Base-by-base conservation (phyloP, 345 rosid genomes). In the Eucalyptus sideroxylon region DNA sequence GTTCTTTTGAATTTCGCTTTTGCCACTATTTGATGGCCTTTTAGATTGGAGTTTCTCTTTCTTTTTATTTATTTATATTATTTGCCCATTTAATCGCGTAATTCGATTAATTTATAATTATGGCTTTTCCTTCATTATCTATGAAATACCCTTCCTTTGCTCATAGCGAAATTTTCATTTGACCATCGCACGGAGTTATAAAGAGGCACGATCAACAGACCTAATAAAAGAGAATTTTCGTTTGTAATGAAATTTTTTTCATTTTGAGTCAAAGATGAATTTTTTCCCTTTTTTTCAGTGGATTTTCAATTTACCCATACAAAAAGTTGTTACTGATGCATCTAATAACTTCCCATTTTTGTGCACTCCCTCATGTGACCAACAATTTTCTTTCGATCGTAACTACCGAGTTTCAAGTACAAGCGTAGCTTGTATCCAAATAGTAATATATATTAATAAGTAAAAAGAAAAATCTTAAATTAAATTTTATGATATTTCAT, bases 271-370 rank as follows among this genome's bases (percentile, higher is more conserved):
- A 67, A 67, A 1, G 7, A 69, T 69, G 7, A 69, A 34, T 3
- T 17, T 16, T 69, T 31, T 1, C 34, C 42, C 7, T 31, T 6
- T 8, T 16, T 31, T 67, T 67, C 3, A 8, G 11, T 16, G 40
- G 4, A 0, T 67, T 67, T 69, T 69, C 7, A 9, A 69, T 69
- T 69, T 34, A 31, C 4, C 42, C 81, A 1, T 9, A 8, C 42
- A 16, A 3, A 0, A 9, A 31, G 23, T 34, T 16, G 23, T 19
- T 31, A 0, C 7, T 0, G 11, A 1, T 0, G 2, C 19, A 31
- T 69, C 1, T 17, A 17, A 15, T 3, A 34, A 34, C 81, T 69
- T 69, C 24, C 1, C 42, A 69, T 1, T 69, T 31, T 9, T 7
- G 1, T 0, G 1, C 6, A 16, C 24, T 16, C 24, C 23, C 23